Evolutionary conservation across 176 grass and related monocot species (phyloP), one percentile per base, ranked within the genome.

Genomic region (Eremochloa ophiuroides): DNA sequence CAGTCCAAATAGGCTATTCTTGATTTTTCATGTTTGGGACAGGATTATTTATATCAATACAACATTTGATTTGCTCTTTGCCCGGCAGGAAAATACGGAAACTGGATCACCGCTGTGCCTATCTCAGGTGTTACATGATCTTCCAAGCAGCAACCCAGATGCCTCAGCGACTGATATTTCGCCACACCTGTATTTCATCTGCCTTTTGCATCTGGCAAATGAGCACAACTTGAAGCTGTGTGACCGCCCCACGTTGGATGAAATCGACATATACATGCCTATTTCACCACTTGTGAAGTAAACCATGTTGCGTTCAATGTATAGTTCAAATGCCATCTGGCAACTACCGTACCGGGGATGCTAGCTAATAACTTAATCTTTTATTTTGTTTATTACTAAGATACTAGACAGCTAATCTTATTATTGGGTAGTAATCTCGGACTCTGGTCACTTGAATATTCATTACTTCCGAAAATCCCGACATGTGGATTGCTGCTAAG

Each of bases 141-240:
- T 98, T 64, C 92, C 88, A 66, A 84, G 79, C 65, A 85, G 90
- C 77, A 91, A 81, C 44, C 66, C 76, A 10, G 80, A 82, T 71
- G 77, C 69, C 80, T 28, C 84, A 44, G 40, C 73, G n/a, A 85
- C 84, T 4, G 92, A 98, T 58, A 93, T 98, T 60, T 98, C 93
- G 3, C 90, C 90, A 4, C 96, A 95, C 80, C 80, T 98, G 22
- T 91, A 93, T 69, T 95, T 98, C 88, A 98, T 98, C 62, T 98
- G 96, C 76, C 88, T 98, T 25, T 71, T 98, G 76, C 96, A 98
- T 75, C 81, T 98, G 69, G 96, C 93, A 58, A 98, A 98, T 41
- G 96, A 98, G 46, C 90, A 98, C 71, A 27, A 67, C 55, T 82
- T 98, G 62, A 85, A 53, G 25, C 68, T 98, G 14, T 39, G 65